A percentile compares a stretch with the other conserved stretches of the same genome.
phyloP scores from a whole-genome alignment of 176 grass and related monocot species.

The Phragmites australis region DNA sequence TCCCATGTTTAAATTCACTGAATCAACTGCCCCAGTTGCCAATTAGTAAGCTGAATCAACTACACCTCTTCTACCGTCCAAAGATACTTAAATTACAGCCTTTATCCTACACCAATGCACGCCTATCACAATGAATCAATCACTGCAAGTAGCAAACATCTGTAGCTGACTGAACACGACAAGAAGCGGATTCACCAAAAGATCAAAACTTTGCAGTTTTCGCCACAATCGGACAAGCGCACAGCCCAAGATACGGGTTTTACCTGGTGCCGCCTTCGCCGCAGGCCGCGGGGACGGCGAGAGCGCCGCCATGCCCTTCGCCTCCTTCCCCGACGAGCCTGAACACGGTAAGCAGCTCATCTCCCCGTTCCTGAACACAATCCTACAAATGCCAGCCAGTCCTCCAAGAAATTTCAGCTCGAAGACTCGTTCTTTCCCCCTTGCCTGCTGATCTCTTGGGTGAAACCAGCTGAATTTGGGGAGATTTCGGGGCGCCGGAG shows the following conservation, averaged over 20 bases:
- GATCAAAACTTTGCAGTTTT: not conserved
- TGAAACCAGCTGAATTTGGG: constrained; percentile 31
- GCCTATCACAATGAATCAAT: not conserved
- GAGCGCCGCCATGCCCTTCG: constrained; percentile 41
- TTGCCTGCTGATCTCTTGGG: constrained; percentile 9
- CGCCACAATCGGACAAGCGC: not conserved
- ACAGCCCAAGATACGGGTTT: not conserved
- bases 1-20: not conserved
- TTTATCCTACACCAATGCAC: not conserved
- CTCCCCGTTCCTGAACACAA: constrained; percentile 14
- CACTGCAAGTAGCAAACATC: not conserved
- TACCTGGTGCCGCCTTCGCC: constrained; percentile 40
- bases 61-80: not conserved
- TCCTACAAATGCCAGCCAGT: constrained; percentile 28
- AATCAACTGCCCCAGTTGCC: constrained; percentile 10
- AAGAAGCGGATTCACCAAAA: constrained; percentile 4
- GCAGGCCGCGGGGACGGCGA: constrained; percentile 41
- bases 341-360: constrained; percentile 82
- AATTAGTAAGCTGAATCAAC: constrained; percentile 18
- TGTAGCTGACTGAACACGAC: not conserved
- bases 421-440: constrained; percentile 18
- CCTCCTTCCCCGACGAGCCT: constrained; percentile 61
- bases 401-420: constrained; percentile 28
- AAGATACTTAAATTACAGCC: not conserved
- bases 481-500: constrained; percentile 9